Conservation (phyloP, 495 filamentous ascomycete genomes). For the Lineolata rhizophorae region DNA sequence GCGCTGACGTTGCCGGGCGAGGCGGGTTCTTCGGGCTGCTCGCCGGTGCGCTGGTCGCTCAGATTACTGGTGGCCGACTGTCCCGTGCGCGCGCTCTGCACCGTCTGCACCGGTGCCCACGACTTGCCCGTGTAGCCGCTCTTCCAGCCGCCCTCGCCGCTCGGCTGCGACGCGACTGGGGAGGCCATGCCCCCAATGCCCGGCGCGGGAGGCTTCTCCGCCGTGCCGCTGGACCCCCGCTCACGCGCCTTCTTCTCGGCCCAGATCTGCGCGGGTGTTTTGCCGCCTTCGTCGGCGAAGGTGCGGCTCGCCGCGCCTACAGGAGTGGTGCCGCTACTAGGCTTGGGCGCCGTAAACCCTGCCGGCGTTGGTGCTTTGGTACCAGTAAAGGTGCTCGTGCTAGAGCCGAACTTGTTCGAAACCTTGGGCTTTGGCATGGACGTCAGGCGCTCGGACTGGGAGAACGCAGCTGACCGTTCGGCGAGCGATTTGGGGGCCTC, state of each 20-base stretch:
- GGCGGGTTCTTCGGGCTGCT: constrained; percentile 26
- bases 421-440: constrained; percentile 85
- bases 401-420: constrained; percentile 59
- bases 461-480: constrained; percentile 45
- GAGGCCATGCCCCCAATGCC: constrained; percentile 21
- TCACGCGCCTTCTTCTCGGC: constrained; percentile 86
- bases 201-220: constrained; percentile 15
- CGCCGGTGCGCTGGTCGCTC: constrained; percentile 33
- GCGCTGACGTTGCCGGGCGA: constrained; percentile 40
- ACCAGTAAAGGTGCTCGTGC: constrained; percentile 46
- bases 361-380: constrained; percentile 72
- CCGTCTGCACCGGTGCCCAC: constrained; percentile 67
- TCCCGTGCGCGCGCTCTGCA: constrained; percentile 48
- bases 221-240: constrained; percentile 26
- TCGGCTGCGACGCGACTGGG: constrained; percentile 39
- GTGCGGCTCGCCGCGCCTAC: constrained; percentile 70
- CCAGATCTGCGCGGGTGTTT: constrained; percentile 93
- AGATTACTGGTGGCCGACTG: constrained; percentile 34
- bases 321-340: constrained; percentile 28
- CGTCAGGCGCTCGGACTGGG: constrained; percentile 57
- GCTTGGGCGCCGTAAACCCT: constrained; percentile 29
- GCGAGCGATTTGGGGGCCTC: constrained; percentile 33
- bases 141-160: constrained; percentile 60
- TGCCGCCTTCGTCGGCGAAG: constrained; percentile 85
- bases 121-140: constrained; percentile 73